Evolutionary conservation across 768 basidiomycete genomes (phyloP), one percentile per base, ranked within the genome.

Genomic region (Russula vinacea): DNA sequence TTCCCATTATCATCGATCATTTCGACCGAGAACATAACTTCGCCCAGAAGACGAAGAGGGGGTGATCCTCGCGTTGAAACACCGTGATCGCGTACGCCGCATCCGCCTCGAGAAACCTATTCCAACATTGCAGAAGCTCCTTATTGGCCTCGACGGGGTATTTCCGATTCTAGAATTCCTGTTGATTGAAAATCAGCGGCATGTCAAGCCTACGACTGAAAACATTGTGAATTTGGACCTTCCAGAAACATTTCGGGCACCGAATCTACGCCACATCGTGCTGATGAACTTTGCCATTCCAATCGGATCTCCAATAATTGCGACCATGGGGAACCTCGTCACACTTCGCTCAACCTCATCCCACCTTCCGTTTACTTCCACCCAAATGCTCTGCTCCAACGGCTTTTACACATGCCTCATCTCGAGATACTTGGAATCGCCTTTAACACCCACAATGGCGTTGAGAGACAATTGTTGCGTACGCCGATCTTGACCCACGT

Each of bases 331-430:
- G 35, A 35, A 35, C 39, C 19, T 53, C 10, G 52, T 53, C 52
- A 53, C 52, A 5, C 52, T 33, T n/a, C 19, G 11, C 52, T 53
- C n/a, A 19, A 16, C 3, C 33, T 32, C 6, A 53, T 53, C 11
- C n/a, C n/a, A 24, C 33, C 42, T 2, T 35, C 35, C 8, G 6
- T 7, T 35, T 35, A 44, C 42, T 44, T 44, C 11, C 17, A 9
- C 24, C 40, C 55, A 11, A 24, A 32, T 44, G 26, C n/a, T 10
- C 32, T 56, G 19, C 29, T 56, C 42, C 26, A 24, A 9, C 19
- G 11, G 56, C 42, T 56, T n/a, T 44, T 26, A 7, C 29, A n/a
- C 24, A 56, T 56, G 29, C 56, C 56, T 5, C 56, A 56, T 19
- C 29, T 56, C 2, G 56, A 44, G 22, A 14, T 10, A 3, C 17